Evolutionary conservation across 331 rosid genomes (phyloP).

Genomic region (Telfairia occidentalis): DNA sequence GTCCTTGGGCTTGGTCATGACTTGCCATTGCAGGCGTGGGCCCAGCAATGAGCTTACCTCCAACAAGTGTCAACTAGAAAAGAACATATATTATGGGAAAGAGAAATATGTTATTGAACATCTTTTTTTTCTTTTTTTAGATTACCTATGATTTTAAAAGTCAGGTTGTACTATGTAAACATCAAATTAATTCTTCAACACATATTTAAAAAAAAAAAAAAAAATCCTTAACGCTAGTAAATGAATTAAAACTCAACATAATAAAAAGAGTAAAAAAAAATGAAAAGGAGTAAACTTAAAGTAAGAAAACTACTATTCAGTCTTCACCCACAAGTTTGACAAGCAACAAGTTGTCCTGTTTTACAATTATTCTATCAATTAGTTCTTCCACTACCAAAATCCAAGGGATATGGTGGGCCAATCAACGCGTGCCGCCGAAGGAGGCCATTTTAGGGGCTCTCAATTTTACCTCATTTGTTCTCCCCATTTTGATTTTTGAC

Average conservation of each 20-base stretch:
- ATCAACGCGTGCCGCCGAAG: slow-evolving; percentile 12
- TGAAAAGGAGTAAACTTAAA: neutral
- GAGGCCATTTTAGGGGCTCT: neutral
- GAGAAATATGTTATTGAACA: too few relatives aligned
- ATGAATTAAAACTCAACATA: neutral
- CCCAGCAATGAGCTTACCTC: too few relatives aligned
- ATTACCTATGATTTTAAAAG: too few relatives aligned
- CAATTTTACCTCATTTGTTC: neutral
- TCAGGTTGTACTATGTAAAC: too few relatives aligned
- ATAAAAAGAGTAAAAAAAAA: neutral
- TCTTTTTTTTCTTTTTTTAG: too few relatives aligned
- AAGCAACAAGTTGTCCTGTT: neutral
- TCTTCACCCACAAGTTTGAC: neutral
- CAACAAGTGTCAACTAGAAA: too few relatives aligned
- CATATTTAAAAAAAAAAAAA: too few relatives aligned
- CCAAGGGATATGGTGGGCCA: slow-evolving; percentile 3
- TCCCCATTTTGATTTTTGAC: neutral
- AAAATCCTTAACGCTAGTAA: too few relatives aligned
- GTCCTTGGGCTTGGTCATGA: too few relatives aligned
- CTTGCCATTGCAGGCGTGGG: too few relatives aligned
- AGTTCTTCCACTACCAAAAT: neutral
- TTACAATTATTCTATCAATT: neutral
- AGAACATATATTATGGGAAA: too few relatives aligned
- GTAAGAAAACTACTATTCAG: neutral
- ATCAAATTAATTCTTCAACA: neutral